Evolutionary conservation across 2,329 filamentous ascomycete genomes (phyloP).

Genomic region (Eutypa lata): DNA sequence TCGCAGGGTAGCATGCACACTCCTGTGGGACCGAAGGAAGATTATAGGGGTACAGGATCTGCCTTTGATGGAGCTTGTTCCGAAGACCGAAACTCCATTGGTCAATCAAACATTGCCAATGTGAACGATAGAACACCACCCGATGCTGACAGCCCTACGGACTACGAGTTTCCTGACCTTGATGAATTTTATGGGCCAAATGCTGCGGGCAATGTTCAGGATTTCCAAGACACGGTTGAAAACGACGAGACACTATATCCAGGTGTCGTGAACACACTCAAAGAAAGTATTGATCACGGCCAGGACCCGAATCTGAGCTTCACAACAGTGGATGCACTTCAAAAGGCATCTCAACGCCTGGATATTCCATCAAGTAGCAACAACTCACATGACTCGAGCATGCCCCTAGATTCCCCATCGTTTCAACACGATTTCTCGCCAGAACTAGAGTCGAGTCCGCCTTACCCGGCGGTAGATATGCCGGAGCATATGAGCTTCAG

Average conservation of each 20-base stretch:
- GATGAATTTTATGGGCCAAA: slow-evolving; percentile 11
- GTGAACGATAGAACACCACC: neutral
- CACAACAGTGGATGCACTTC: slow-evolving; percentile 25
- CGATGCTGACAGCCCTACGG: slow-evolving; percentile 10
- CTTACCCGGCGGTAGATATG: neutral
- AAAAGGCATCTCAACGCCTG: slow-evolving; percentile 23
- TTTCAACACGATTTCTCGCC: no score
- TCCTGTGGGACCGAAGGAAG: slow-evolving; percentile 6
- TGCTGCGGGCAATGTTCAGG: neutral
- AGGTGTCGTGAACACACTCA: slow-evolving; percentile 21
- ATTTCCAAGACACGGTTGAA: slow-evolving; percentile 1
- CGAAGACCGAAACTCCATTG: neutral
- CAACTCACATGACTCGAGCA: neutral
- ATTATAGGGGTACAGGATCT: slow-evolving; percentile 1
- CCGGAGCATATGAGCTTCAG: neutral
- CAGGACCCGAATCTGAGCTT: slow-evolving; percentile 28
- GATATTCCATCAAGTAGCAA: slow-evolving; percentile 12
- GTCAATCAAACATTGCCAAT: no score
- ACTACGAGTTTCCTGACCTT: slow-evolving; percentile 22
- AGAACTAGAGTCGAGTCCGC: neutral
- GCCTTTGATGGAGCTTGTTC: neutral
- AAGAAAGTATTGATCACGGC: slow-evolving; percentile 27
- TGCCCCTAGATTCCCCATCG: neutral
- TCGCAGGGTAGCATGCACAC: slow-evolving; percentile 5
- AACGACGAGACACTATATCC: slow-evolving; percentile 26